These are phyloP conservation scores for Ophiostoma angusticollis DNA, from an alignment of 2,329 filamentous ascomycete species.

Conservation along the genomic window DNA sequence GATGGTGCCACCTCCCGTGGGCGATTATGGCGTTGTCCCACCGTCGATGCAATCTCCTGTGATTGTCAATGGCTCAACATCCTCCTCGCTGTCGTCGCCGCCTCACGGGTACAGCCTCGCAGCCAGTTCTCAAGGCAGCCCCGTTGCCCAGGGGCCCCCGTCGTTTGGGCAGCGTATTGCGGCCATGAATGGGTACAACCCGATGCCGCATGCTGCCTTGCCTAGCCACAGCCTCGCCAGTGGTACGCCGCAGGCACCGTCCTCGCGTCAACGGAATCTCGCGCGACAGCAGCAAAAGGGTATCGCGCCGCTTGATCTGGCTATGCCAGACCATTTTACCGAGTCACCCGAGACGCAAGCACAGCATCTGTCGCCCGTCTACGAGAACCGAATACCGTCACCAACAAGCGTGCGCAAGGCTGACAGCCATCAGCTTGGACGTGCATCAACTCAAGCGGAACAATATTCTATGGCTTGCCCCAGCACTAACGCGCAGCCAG, in stretches of 20 bases:
- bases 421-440: slow-evolving; percentile 3
- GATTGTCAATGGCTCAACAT: slow-evolving; percentile 37
- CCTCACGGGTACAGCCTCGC: not conserved
- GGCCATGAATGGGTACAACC: slow-evolving; percentile 15
- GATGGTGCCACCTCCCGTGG: slow-evolving; percentile 13
- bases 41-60: slow-evolving; percentile 31
- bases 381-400: slow-evolving; percentile 59
- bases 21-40: slow-evolving; percentile 16
- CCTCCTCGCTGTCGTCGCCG: slow-evolving; percentile 9
- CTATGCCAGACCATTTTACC: slow-evolving; percentile 31
- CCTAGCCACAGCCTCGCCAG: slow-evolving; percentile 18
- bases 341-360: slow-evolving; percentile 27
- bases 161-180: slow-evolving; percentile 22
- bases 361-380: slow-evolving; percentile 57
- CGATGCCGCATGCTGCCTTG: slow-evolving; percentile 16
- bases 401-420: slow-evolving; percentile 47
- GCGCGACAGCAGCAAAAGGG: slow-evolving; percentile 34
- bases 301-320: slow-evolving; percentile 44
- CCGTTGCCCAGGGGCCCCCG: slow-evolving; percentile 6
- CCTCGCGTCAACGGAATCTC: slow-evolving; percentile 24
- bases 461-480: not conserved
- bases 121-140: not conserved
- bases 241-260: slow-evolving; percentile 20
- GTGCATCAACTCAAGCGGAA: slow-evolving; percentile 9
- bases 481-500: slow-evolving; percentile 1